Percentiles rank a stretch among this genome's conserved stretches.
Evolutionary conservation across 805 yeast genomes (phyloP).

Genomic region (Lipomyces starkeyi): DNA sequence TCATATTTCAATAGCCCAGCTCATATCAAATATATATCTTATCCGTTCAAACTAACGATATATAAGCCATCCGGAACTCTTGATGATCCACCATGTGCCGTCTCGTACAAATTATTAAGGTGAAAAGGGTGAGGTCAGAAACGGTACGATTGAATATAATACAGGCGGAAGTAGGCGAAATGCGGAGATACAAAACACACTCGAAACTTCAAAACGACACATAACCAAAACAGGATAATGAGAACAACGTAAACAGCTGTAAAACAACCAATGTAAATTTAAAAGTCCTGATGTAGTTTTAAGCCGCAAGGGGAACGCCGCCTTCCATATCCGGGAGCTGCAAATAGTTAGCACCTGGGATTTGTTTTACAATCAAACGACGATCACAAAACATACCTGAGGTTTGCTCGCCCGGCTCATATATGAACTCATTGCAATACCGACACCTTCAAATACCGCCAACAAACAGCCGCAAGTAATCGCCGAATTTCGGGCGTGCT

Average conservation of each 20-base stretch:
- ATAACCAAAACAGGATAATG: not conserved
- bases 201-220: not conserved
- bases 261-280: not conserved
- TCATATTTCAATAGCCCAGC: not conserved
- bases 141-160: constrained; percentile 12
- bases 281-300: not conserved
- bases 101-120: not conserved
- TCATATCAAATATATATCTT: not conserved
- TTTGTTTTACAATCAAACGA: not conserved
- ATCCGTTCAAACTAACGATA: not conserved
- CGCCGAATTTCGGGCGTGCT: constrained; percentile 93
- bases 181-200: not conserved
- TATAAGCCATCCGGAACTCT: not conserved
- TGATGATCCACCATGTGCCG: not conserved
- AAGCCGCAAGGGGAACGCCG: constrained; percentile 8
- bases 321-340: constrained; percentile 10
- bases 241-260: not conserved
- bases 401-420: constrained; percentile 69
- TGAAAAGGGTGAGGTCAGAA: not conserved
- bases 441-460: constrained; percentile 98
- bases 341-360: not conserved
- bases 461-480: constrained; percentile 96
- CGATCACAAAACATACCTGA: not conserved
- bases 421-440: constrained; percentile 80
- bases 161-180: constrained; percentile 17